Evolutionary conservation across 225 moss, liverwort and hornwort genomes (phyloP).

Genomic region (Sphagnum contortum): DNA sequence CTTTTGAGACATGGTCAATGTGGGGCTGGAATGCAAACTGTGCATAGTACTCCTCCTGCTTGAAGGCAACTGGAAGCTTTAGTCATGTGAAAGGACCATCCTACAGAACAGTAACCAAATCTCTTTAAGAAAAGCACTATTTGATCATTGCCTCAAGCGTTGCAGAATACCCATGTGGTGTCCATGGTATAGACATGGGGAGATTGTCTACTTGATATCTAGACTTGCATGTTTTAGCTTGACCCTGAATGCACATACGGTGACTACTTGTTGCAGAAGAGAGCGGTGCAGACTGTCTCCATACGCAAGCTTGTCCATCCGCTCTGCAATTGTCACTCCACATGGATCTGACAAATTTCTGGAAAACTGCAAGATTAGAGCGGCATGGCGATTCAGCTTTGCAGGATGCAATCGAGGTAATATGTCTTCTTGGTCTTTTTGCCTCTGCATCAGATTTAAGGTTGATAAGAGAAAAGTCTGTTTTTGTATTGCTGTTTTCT

Average conservation of each 20-base stretch:
- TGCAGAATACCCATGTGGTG: no score
- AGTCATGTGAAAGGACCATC: no score
- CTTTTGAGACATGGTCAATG: slow-evolving; percentile 69
- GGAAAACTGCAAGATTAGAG: slow-evolving; percentile 66
- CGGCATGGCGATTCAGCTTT: slow-evolving; percentile 49
- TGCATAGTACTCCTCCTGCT: slow-evolving; percentile 47
- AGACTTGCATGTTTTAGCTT: no score
- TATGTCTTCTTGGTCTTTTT: slow-evolving; percentile 50
- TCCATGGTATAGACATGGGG: no score
- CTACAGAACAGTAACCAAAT: no score
- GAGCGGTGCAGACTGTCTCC: slow-evolving; percentile 57
- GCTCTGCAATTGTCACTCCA: slow-evolving; percentile 38
- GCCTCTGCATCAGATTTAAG: slow-evolving; percentile 20
- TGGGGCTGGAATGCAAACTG: slow-evolving; percentile 79
- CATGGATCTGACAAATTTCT: slow-evolving; percentile 32
- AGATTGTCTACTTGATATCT: no score
- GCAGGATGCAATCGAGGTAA: slow-evolving; percentile 57
- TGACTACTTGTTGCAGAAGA: slow-evolving; percentile 48
- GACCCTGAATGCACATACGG: slow-evolving; percentile 21
- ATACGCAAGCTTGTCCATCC: slow-evolving; percentile 67
- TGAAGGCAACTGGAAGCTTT: slow-evolving; percentile 3
- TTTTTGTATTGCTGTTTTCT: no score
- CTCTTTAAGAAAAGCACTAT: no score
- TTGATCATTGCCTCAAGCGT: no score
- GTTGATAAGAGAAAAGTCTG: no score